Base-by-base conservation (phyloP, 2,329 filamentous ascomycete species). In the Penicillium verrucosum region DNA sequence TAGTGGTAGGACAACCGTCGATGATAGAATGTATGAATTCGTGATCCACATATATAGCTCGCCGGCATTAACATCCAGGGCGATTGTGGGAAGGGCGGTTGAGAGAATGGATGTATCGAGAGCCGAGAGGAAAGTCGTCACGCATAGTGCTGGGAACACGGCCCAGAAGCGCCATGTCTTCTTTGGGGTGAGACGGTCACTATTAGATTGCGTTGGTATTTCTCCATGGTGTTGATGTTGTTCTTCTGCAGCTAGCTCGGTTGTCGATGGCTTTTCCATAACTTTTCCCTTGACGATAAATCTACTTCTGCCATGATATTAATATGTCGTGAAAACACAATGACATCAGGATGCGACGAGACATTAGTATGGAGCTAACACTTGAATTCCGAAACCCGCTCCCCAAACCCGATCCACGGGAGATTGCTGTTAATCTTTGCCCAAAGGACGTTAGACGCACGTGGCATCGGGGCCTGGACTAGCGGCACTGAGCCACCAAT, bases 1-100 rank as follows among this genome's bases (percentile, higher is more conserved):
- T 0, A 83, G 60, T 0, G 82, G 82, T 49, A 81, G 80, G 2
- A 82, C 69, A 1, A 77, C 75, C 0, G 78, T 77, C 59, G 67
- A 65, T 18, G 68, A 57, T 27, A 77, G 60, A 18, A 76, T 57
- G 60, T 71, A 76, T 8, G 59, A 63, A 53, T 72, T 72, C 0
- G 65, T 59, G 5, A 72, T 62, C 75, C 74, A 77, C 8, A 76
- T 60, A 44, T 75, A 78, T 10, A 51, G n/a, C 11, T 66, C 60
- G 10, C 68, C 68, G 5, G 62, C 54, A 10, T 74, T 65, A 1
- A 77, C 54, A n/a, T 70, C 69, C 0, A 42, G 51, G 4, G 64
- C 62, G 40, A 79, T 79, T 1, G 72, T 73, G 0, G 77, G 76
- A 10, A 78, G 57, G 0, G 75, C 76, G 1, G 75, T 80, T 7